A percentile compares a stretch with the other conserved stretches of the same genome.
Evolutionary conservation across 2,329 filamentous ascomycete genomes (phyloP).

Genomic region (Venturia effusa): DNA sequence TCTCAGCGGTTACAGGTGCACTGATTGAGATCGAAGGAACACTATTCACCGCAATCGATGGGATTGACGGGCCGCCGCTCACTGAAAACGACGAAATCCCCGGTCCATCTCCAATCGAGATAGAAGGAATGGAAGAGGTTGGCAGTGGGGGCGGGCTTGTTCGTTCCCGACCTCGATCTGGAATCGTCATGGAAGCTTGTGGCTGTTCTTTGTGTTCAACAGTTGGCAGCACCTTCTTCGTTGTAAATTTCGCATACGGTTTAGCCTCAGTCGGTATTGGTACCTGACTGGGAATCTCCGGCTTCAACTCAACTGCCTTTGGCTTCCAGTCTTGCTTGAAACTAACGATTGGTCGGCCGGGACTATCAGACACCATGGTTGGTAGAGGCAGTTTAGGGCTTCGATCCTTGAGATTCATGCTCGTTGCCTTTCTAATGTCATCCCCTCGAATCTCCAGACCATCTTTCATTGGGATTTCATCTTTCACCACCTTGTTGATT

Average conservation of each 20-base stretch:
- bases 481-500: slow-evolving; percentile 19
- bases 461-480: slow-evolving; percentile 51
- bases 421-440: slow-evolving; percentile 83
- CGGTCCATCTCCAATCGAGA: slow-evolving; percentile 38
- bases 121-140: slow-evolving; percentile 23
- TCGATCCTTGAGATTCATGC: slow-evolving; percentile 76
- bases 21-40: slow-evolving; percentile 22
- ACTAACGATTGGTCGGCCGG: slow-evolving; percentile 91
- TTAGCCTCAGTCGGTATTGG: neutral
- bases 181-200: slow-evolving; percentile 3
- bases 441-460: slow-evolving; percentile 75
- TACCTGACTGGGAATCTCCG: slow-evolving; percentile 17
- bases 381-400: slow-evolving; percentile 81
- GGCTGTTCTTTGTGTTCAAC: neutral
- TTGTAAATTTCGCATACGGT: neutral
- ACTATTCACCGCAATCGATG: slow-evolving; percentile 12
- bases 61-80: slow-evolving; percentile 15
- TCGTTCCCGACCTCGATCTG: neutral
- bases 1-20: slow-evolving; percentile 12
- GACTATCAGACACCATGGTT: slow-evolving; percentile 79
- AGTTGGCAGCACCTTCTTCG: slow-evolving; percentile 2
- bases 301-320: slow-evolving; percentile 61
- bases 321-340: slow-evolving; percentile 79
- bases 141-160: neutral
- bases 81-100: slow-evolving; percentile 14